Percentiles rank a stretch among this genome's conserved stretches.
Evolutionary conservation across 805 yeast genomes (phyloP).

Genomic region (Barnettozyma populi): DNA sequence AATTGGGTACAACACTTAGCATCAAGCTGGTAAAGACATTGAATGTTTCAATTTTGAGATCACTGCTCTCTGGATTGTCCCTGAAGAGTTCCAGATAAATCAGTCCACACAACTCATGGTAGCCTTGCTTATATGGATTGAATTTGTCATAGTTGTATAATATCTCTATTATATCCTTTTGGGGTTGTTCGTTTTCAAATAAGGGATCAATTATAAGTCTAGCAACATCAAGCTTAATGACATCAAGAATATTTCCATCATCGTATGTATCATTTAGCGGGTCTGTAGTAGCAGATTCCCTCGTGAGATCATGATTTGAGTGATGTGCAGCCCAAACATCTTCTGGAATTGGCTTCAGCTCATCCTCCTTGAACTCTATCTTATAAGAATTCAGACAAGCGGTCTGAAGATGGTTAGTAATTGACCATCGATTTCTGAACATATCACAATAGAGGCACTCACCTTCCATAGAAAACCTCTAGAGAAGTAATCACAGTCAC

Average conservation of each 20-base stretch:
- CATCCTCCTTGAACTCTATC: constrained; percentile 16
- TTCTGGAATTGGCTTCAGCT: constrained; percentile 13
- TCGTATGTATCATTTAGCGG: constrained; percentile 7
- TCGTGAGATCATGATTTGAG: constrained; percentile 4
- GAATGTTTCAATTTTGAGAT: constrained; percentile 33
- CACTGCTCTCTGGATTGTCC: constrained; percentile 27
- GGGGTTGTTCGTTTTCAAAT: constrained; percentile 11
- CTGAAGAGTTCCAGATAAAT: constrained; percentile 35
- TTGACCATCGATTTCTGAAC: neutral
- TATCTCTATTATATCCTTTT: constrained; percentile 20
- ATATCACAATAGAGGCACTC: neutral
- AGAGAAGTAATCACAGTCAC: constrained; percentile 14
- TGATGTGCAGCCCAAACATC: neutral
- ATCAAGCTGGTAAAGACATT: constrained; percentile 41
- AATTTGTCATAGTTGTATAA: constrained; percentile 22
- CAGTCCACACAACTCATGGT: constrained; percentile 46
- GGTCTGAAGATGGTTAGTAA: constrained; percentile 1
- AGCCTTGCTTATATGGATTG: constrained; percentile 41
- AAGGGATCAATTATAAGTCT: constrained; percentile 24
- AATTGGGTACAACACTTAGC: constrained; percentile 37
- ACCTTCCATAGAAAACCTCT: constrained; percentile 20
- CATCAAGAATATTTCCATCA: constrained; percentile 16
- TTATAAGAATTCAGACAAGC: constrained; percentile 21
- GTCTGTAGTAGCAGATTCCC: constrained; percentile 3
- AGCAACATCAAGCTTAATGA: constrained; percentile 24